Conservation (phyloP, 2,329 filamentous ascomycete species). For the Penicillium sp. region DNA sequence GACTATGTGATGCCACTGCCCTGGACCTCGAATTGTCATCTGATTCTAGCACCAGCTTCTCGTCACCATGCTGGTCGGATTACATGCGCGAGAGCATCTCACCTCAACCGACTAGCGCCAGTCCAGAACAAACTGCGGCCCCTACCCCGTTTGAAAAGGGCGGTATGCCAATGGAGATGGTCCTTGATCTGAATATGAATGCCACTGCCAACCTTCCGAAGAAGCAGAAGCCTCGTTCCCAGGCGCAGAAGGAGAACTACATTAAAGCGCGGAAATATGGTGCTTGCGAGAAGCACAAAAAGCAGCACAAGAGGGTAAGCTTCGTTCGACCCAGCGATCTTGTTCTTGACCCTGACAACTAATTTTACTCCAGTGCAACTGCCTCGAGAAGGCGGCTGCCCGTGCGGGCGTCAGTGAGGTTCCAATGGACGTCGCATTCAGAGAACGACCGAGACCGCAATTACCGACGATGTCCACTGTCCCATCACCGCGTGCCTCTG, state of each 20-base stretch:
- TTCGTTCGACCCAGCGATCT: neutral
- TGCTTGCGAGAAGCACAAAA: conserved; percentile 46
- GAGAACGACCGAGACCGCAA: conserved; percentile 5
- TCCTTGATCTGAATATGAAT: conserved; percentile 47
- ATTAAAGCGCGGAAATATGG: conserved; percentile 45
- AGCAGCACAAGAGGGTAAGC: conserved; percentile 45
- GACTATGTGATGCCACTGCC: conserved; percentile 33
- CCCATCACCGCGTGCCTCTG: conserved; percentile 7
- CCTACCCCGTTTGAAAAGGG: conserved; percentile 20
- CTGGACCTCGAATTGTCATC: conserved; percentile 28
- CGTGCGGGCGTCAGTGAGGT: conserved; percentile 17
- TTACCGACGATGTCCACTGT: conserved; percentile 3
- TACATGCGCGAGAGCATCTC: conserved; percentile 28
- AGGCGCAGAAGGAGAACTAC: conserved; percentile 45
- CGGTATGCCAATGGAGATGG: conserved; percentile 34
- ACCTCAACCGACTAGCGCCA: conserved; percentile 23
- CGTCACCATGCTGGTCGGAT: conserved; percentile 34
- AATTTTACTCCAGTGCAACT: conserved; percentile 38
- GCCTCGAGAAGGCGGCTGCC: conserved; percentile 36
- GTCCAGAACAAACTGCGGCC: conserved; percentile 20
- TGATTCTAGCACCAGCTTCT: conserved; percentile 32
- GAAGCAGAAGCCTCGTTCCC: conserved; percentile 44
- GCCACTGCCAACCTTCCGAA: conserved; percentile 41
- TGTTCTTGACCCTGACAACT: neutral
- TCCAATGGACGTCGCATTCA: conserved; percentile 12